These are phyloP conservation scores for Phytophthora quininea DNA, from an alignment of 352 stramenopile genomes.

Conservation along the genomic window DNA sequence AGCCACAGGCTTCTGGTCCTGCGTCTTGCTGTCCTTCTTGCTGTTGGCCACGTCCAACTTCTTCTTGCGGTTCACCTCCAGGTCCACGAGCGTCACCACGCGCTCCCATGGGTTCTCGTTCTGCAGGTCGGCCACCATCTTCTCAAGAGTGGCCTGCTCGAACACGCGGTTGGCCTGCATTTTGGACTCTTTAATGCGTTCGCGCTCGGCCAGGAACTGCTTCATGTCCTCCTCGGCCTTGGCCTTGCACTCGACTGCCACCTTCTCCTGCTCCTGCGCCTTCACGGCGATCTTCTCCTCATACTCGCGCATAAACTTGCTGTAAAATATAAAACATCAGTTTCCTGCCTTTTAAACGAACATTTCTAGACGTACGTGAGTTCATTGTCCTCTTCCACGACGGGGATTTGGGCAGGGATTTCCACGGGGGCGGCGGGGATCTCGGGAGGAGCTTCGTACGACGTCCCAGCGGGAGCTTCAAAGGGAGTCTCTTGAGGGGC, in stretches of 20 bases:
- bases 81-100: conserved; percentile 93
- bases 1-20: conserved; percentile 47
- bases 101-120: conserved; percentile 95
- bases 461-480: conserved; percentile 24
- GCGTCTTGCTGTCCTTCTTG: conserved; percentile 51
- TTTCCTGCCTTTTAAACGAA: too few relatives aligned
- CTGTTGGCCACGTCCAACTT: conserved; percentile 67
- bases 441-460: conserved; percentile 2
- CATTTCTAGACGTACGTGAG: conserved; percentile 52
- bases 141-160: conserved; percentile 94
- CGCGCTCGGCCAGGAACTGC: conserved; percentile 85
- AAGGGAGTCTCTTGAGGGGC: conserved; percentile 7
- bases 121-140: conserved; percentile 93
- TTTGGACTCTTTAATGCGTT: conserved; percentile 89
- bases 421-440: conserved; percentile 22
- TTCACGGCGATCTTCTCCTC: conserved; percentile 73
- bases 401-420: conserved; percentile 43
- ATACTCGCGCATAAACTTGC: conserved; percentile 78
- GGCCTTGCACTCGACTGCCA: conserved; percentile 70
- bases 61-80: conserved; percentile 82
- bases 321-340: conserved; percentile 20
- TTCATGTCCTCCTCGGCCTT: conserved; percentile 75
- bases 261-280: conserved; percentile 74
- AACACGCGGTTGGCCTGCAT: conserved; percentile 93
- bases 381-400: conserved; percentile 74